Conservation (phyloP, 148 eudicot species). For the Cornus controversa region DNA sequence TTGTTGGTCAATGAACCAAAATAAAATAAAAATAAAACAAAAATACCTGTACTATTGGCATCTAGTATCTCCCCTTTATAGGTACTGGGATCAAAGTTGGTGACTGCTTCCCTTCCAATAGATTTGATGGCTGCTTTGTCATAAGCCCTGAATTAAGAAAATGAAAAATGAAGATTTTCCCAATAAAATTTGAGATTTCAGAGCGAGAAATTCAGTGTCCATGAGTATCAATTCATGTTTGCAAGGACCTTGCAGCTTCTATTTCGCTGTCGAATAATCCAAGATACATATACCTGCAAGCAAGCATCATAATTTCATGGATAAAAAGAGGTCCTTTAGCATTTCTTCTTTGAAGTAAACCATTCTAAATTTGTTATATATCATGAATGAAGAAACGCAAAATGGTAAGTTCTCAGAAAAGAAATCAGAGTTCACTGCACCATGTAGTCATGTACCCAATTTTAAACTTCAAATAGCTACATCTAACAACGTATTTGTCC, state of each 20-base stretch:
- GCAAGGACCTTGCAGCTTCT: constrained; percentile 82
- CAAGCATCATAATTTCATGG: constrained; percentile 47
- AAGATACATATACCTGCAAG: constrained; percentile 86
- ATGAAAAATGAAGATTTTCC: constrained; percentile 10
- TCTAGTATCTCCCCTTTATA: constrained; percentile 44
- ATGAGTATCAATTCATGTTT: constrained; percentile 31
- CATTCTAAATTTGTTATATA: constrained; percentile 3
- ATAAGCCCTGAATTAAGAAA: constrained; percentile 64
- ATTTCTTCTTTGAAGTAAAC: constrained; percentile 10
- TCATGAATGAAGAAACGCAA: constrained; percentile 1
- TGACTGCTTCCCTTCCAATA: constrained; percentile 65
- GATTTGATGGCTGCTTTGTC: constrained; percentile 74
- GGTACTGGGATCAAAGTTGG: constrained; percentile 61
- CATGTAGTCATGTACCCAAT: background rate
- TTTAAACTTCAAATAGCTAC: background rate
- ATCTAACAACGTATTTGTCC: background rate
- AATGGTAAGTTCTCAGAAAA: background rate
- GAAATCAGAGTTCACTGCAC: background rate
- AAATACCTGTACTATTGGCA: constrained; percentile 44
- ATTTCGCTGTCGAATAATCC: constrained; percentile 83
- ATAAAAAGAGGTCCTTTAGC: constrained; percentile 40
- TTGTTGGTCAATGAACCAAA: background rate
- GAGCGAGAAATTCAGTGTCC: background rate
- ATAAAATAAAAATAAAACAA: background rate
- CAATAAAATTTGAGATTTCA: constrained; percentile 4